Conservation (phyloP, 441 rosid genomes). For the Populus hybrid region DNA sequence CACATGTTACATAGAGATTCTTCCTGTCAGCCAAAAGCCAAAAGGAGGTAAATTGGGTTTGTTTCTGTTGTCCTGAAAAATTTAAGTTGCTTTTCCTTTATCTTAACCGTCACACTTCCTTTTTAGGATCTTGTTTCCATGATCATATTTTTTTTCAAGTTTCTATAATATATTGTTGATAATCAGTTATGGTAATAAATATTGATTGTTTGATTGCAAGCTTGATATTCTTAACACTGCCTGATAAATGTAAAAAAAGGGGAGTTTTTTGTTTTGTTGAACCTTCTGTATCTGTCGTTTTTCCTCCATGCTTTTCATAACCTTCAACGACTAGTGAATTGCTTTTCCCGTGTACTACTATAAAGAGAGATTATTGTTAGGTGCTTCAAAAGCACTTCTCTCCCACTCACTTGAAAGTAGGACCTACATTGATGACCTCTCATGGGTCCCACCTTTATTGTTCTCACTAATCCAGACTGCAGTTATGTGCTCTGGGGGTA, state of each 20-base stretch:
- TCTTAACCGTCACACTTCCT: not conserved
- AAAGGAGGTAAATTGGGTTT: conserved; percentile 52
- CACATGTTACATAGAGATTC: conserved; percentile 86
- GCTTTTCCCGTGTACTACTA: not conserved
- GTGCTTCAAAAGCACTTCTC: not conserved
- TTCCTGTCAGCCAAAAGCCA: conserved; percentile 57
- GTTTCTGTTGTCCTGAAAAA: not conserved
- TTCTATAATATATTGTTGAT: not conserved
- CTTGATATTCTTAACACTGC: not conserved
- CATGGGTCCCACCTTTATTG: not conserved
- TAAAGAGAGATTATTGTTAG: not conserved
- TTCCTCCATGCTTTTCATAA: not conserved
- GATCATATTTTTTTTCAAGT: not conserved
- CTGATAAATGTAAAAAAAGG: not conserved
- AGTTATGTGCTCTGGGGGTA: not conserved
- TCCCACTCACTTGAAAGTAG: not conserved
- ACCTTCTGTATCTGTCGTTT: not conserved
- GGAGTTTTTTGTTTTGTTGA: not conserved
- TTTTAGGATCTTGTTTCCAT: not conserved
- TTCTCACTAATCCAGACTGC: not conserved
- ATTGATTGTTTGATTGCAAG: not conserved
- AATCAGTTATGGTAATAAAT: not conserved
- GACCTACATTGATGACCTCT: not conserved
- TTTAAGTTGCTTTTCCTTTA: not conserved
- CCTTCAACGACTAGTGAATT: not conserved